Evolutionary conservation across 306 rosid genomes (phyloP).

Genomic region (Astragalus glycyphyllos): DNA sequence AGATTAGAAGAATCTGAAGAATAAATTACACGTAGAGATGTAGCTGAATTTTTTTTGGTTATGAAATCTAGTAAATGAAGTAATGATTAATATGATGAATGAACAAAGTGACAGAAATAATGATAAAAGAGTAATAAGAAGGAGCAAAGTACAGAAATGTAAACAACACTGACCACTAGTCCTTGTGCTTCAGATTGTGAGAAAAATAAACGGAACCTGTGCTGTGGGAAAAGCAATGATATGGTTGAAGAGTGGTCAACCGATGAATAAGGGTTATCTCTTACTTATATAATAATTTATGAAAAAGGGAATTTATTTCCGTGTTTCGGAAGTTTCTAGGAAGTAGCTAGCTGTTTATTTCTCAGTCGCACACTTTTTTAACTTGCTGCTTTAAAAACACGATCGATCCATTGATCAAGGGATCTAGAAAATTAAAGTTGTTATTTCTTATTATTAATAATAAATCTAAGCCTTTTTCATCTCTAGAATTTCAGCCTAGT

Average conservation of each 20-base stretch:
- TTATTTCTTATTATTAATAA: too few species aligned
- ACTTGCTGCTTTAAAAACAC: not conserved
- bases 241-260: not conserved
- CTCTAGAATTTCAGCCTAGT: too few species aligned
- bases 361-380: too few species aligned
- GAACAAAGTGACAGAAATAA: not conserved
- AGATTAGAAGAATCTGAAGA: not conserved
- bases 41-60: too few species aligned
- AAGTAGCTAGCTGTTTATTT: not conserved
- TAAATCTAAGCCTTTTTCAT: too few species aligned
- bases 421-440: too few species aligned
- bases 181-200: too few species aligned
- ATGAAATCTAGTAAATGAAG: slow-evolving; percentile 5
- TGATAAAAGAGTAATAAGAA: not conserved
- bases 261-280: not conserved
- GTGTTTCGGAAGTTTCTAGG: not conserved
- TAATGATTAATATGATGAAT: not conserved
- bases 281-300: not conserved
- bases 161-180: not conserved
- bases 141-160: not conserved
- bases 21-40: slow-evolving; percentile 14
- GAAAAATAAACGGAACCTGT: too few species aligned
- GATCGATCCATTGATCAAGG: too few species aligned
- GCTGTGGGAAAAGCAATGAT: not conserved
- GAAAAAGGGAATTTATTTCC: not conserved